Evolutionary conservation across 2,329 filamentous ascomycete genomes (phyloP).

Genomic region (Arthroderma uncinatum): DNA sequence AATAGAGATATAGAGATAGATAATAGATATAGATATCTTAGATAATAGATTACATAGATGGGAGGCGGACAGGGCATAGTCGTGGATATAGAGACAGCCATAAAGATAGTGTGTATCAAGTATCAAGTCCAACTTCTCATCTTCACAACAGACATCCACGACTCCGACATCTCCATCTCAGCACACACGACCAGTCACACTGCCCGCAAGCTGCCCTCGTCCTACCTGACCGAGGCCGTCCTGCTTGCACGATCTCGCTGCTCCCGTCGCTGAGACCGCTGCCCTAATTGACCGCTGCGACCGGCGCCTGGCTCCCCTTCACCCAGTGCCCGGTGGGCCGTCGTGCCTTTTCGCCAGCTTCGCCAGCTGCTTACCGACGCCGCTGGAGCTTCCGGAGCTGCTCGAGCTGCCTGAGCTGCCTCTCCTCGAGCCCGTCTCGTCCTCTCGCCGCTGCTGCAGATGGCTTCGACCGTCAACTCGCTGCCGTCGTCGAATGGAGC

Average conservation of each 20-base stretch:
- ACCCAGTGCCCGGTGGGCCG: conserved; percentile 25
- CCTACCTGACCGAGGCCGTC: background rate
- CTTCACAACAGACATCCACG: background rate
- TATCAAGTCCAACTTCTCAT: no score
- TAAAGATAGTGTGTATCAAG: no score
- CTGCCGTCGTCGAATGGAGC: conserved; percentile 27
- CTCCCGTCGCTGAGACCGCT: conserved; percentile 6
- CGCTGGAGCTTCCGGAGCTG: background rate
- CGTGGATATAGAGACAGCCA: no score
- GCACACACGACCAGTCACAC: background rate
- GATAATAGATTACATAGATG: no score
- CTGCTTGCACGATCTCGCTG: background rate
- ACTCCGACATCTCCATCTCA: background rate
- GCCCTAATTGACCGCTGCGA: background rate
- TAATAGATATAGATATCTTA: no score
- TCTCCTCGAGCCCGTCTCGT: background rate
- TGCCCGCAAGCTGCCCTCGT: background rate
- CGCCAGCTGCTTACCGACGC: conserved; percentile 15
- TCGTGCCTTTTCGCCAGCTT: conserved; percentile 18
- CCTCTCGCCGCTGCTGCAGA: conserved; percentile 14
- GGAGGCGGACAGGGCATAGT: no score
- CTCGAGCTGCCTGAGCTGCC: background rate
- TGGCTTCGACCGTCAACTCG: conserved; percentile 34
- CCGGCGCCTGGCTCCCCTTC: conserved; percentile 1
- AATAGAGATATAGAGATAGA: no score